Evolutionary conservation across 345 rosid genomes (phyloP).

Genomic region (Eucalyptus sp.): DNA sequence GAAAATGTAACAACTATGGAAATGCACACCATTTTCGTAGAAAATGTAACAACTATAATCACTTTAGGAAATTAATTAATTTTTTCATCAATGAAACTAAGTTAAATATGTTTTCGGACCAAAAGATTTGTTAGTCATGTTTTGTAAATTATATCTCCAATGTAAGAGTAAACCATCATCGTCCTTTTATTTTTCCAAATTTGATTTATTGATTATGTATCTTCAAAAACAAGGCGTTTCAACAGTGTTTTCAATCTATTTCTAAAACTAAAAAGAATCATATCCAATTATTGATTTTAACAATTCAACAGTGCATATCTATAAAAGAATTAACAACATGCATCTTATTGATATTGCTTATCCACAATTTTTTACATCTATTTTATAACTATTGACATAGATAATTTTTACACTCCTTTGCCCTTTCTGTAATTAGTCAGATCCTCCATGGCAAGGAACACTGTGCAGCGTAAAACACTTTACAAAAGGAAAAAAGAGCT

Average conservation of each 20-base stretch:
- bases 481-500: neutral
- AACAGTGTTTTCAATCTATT: no score
- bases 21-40: neutral
- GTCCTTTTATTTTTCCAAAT: neutral
- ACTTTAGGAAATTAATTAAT: neutral
- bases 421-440: neutral
- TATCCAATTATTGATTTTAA: no score
- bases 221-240: no score
- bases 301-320: neutral
- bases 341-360: neutral
- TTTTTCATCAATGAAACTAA: neutral
- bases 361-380: neutral
- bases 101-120: neutral
- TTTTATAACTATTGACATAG: neutral
- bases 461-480: neutral
- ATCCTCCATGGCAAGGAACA: neutral
- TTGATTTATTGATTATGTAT: neutral
- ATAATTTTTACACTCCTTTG: neutral
- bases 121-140: neutral
- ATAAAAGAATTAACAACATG: neutral
- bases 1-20: neutral
- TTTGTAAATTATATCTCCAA: fast-evolving
- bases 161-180: neutral
- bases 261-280: no score
- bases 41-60: neutral